These are phyloP conservation scores for Cryptosporidium parvum DNA, from an alignment of 169 alveolate genomes.

Conservation along the genomic window DNA sequence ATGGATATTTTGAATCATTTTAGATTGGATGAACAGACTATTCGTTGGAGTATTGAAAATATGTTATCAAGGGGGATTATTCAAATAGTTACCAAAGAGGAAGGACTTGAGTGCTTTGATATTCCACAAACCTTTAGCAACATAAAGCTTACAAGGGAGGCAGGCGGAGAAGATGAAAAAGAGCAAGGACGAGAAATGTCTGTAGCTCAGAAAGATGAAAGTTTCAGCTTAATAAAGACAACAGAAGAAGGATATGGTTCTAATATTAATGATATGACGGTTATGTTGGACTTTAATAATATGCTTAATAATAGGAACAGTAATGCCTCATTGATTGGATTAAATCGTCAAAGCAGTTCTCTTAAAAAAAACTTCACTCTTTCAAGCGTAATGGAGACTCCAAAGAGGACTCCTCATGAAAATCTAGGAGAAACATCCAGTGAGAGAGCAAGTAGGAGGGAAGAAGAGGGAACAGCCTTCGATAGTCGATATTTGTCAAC, in stretches of 20 bases:
- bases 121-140: slow-evolving; percentile 32
- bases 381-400: neutral
- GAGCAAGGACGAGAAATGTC: neutral
- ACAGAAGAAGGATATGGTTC: neutral
- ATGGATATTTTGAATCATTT: slow-evolving; percentile 29
- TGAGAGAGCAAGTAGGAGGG: neutral
- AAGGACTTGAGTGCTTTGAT: slow-evolving; percentile 2
- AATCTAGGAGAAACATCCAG: neutral
- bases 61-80: slow-evolving; percentile 51
- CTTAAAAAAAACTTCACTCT: neutral
- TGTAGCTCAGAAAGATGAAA: neutral
- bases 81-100: neutral
- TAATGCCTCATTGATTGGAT: neutral
- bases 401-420: neutral
- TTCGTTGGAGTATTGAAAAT: slow-evolving; percentile 61
- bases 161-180: neutral
- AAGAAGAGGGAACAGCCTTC: neutral
- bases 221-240: neutral
- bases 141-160: neutral
- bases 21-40: slow-evolving; percentile 21
- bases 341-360: neutral
- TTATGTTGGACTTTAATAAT: slow-evolving; percentile 58
- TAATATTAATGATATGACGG: slow-evolving; percentile 56
- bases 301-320: neutral
- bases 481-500: neutral